Evolutionary conservation across 495 filamentous ascomycete genomes (phyloP).

Genomic region (Talaromyces wortmannii): DNA sequence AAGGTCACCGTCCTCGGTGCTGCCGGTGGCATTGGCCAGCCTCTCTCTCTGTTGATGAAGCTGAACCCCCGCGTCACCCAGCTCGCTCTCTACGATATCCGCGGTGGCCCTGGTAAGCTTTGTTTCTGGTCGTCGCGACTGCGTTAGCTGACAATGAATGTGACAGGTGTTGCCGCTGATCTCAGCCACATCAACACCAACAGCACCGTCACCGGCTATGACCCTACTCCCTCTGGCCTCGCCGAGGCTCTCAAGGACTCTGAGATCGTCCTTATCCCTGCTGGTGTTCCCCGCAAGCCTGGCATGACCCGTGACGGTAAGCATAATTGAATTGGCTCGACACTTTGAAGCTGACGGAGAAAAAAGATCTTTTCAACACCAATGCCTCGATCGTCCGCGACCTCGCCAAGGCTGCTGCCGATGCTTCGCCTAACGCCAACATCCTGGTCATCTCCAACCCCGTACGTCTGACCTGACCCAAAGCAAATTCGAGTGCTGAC

Average conservation of each 20-base stretch:
- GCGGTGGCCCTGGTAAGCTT: constrained; percentile 73
- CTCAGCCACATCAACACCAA: constrained; percentile 98
- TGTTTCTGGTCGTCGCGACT: neutral
- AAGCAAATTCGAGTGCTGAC: neutral
- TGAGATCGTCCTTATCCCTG: constrained; percentile 94
- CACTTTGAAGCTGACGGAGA: neutral
- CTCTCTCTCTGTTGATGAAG: constrained; percentile 94
- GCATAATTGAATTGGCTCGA: neutral
- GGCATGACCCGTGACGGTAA: constrained; percentile 96
- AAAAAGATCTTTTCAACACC: constrained; percentile 93
- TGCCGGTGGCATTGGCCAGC: constrained; percentile 96
- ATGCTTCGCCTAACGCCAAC: constrained; percentile 85
- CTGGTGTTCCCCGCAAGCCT: constrained; percentile 97
- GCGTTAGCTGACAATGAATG: neutral
- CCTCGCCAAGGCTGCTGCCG: constrained; percentile 90
- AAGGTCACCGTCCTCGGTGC: constrained; percentile 97
- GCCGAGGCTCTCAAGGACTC: constrained; percentile 71
- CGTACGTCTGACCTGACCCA: constrained; percentile 31
- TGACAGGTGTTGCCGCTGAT: constrained; percentile 90
- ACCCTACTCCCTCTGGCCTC: constrained; percentile 67
- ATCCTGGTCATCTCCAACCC: constrained; percentile 98
- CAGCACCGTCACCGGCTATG: constrained; percentile 86
- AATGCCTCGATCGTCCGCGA: constrained; percentile 99
- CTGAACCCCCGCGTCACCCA: constrained; percentile 89
- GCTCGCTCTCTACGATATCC: constrained; percentile 96